These are phyloP conservation scores for Cajanus cajan DNA, from an alignment of 306 rosid genomes.

Conservation along the genomic window DNA sequence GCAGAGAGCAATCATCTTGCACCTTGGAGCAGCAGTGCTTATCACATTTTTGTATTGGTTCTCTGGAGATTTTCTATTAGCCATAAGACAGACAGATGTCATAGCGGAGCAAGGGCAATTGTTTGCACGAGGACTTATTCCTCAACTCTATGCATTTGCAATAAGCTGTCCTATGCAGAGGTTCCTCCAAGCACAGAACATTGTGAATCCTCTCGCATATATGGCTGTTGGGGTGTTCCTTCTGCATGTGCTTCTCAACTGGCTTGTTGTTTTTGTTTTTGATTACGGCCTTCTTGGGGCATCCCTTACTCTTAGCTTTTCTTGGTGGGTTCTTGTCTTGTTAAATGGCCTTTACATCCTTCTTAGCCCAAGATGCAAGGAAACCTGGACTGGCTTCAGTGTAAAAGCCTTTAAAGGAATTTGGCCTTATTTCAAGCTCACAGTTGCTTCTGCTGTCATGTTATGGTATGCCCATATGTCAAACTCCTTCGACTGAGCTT, in stretches of 20 bases:
- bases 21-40: constrained; percentile 59
- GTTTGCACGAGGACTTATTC: constrained; percentile 57
- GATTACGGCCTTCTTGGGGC: constrained; percentile 61
- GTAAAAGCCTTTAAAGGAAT: constrained; percentile 52
- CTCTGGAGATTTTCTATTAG: constrained; percentile 50
- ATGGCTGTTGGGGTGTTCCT: constrained; percentile 60
- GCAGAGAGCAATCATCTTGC: constrained; percentile 67
- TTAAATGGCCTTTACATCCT: constrained; percentile 57
- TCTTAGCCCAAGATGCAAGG: constrained; percentile 60
- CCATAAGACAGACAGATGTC: constrained; percentile 48
- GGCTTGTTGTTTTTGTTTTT: constrained; percentile 56
- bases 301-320: constrained; percentile 63
- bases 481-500: not conserved
- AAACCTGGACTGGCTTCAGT: constrained; percentile 81
- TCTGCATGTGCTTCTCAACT: constrained; percentile 54
- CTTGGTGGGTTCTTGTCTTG: constrained; percentile 70
- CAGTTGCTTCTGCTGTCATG: constrained; percentile 70
- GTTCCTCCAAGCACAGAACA: constrained; percentile 78
- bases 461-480: constrained; percentile 37
- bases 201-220: constrained; percentile 71
- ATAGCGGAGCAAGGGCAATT: constrained; percentile 51
- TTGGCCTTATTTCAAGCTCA: constrained; percentile 78
- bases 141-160: constrained; percentile 71
- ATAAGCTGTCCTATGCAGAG: constrained; percentile 77
- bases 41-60: constrained; percentile 64